Conservation (phyloP, 441 rosid species). For the Geranium incanum region DNA sequence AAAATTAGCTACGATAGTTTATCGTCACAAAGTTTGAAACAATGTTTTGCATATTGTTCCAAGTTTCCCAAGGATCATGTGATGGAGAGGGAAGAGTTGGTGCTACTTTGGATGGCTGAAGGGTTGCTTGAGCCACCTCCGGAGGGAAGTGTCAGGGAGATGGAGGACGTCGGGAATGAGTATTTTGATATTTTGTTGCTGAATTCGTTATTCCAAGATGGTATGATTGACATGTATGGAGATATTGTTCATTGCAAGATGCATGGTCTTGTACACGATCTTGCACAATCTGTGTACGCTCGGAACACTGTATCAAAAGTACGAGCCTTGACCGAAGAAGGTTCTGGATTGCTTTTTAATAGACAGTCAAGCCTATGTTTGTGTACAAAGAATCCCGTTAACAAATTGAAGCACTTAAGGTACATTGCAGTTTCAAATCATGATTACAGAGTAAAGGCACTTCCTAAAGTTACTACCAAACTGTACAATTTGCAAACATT, state of each 20-base stretch:
- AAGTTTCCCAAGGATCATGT: conserved; percentile 10
- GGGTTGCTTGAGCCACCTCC: conserved; percentile 8
- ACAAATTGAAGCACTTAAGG: too few relatives aligned
- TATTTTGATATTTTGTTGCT: too few relatives aligned
- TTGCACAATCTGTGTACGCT: not conserved
- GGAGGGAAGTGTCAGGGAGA: not conserved
- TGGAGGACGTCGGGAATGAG: conserved; percentile 1
- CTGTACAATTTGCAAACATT: too few relatives aligned
- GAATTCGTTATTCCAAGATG: conserved; percentile 4
- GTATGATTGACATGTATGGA: not conserved
- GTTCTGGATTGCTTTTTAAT: too few relatives aligned
- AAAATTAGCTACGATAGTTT: too few relatives aligned
- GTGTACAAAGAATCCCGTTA: not conserved
- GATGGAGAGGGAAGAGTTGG: not conserved
- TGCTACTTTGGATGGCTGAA: conserved; percentile 18
- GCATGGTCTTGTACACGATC: conserved; percentile 15
- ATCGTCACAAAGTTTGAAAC: too few relatives aligned
- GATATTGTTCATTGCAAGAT: not conserved
- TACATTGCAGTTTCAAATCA: too few relatives aligned
- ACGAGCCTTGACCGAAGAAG: too few relatives aligned
- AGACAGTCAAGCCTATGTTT: not conserved
- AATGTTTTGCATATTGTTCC: conserved; percentile 8
- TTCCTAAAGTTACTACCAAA: too few relatives aligned
- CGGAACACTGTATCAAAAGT: not conserved
- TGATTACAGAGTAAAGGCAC: too few relatives aligned